Base-by-base conservation (phyloP, 495 filamentous ascomycete genomes). In the Penicillium mononematosum region DNA sequence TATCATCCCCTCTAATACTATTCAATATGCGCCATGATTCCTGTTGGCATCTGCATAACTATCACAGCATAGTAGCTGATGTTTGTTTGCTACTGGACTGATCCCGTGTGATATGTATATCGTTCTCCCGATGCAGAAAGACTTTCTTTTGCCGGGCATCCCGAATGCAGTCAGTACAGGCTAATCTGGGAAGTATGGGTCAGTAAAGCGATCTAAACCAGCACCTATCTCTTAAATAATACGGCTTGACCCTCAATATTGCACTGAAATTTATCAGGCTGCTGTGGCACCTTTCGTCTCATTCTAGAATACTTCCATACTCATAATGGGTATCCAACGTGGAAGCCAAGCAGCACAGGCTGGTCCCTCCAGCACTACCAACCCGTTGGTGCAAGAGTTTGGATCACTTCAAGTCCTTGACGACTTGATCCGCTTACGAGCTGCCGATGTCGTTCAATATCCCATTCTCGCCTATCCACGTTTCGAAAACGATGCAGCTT, bases 381-480 rank as follows among this genome's bases (percentile, higher is more conserved):
- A 69, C 34, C 53, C 66, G 20, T 50, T 75, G 38, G 36, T 65
- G 14, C 45, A 58, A n/a, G 58, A 57, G 19, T 79, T 67, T 67
- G 75, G 75, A 58, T 69, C 69, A 7, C 66, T 74, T 20, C 59
- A 70, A 56, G 50, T 73, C 1, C 64, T 81, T 3, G 77, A 83
- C 59, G 79, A 81, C 50, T 62, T 83, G 45, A 73, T 83, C 56
- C 74, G 78, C 7, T 64, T 76, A 51, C 70, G 81, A 50, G 80
- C 75, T 11, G 68, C 69, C 27, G 81, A 84, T 59, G 48, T 65
- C n/a, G 61, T 73, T 43, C 81, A 83, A 56, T 57, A 68, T 46
- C 78, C 81, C 9, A 75, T 84, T 31, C 70, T 83, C 10, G 80
- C 76, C 25, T 84, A 81, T 64, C 81, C 81, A 1, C 70, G 58